Base-by-base conservation (phyloP, 352 stramenopile genomes). In the Globisporangium polare region DNA sequence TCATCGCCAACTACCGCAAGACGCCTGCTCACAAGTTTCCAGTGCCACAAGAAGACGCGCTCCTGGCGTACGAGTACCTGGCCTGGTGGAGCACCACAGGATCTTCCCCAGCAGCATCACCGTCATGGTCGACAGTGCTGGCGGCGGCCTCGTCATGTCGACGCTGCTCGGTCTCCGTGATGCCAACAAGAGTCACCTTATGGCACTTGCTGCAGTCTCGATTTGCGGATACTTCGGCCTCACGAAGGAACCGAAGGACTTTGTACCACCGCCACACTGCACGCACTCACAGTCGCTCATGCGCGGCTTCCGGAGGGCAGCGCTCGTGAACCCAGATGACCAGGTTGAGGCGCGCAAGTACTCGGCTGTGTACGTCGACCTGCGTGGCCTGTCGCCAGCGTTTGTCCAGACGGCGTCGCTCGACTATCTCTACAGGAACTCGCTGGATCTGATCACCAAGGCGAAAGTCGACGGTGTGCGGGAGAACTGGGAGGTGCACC, bases 1-100 rank as follows among this genome's bases (percentile, higher is more conserved):
- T 83, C 20, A 58, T 86, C 5, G 72, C 65, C 2, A 74, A 77
- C 53, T 80, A 86, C 24, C 73, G 73, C 13, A 83, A 83, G 37
- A 46, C 78, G 17, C 64, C 77, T 0, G 62, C 74, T 2, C 47
- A 72, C 29, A 43, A 59, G 8, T 80, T 80, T 43, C 72, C 75
- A 3, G 65, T 62, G 1, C 72, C 64, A 2, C 63, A 74, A 0
- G 60, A 81, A 43, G 75, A 81, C 42, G 66, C 66, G 0, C 58
- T 77, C 6, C 33, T 33, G 12, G 74, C 77, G 58, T 83, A 77
- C 39, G 65, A 80, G 47, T 77, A 77, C 53, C 55, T 83, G n/a
- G 47, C 53, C 55, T 83, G n/a, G 47, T 83, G n/a, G 31, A 72
- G 13, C 51, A 73, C n/a, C 62, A 76, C 20, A 60, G 67, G 10